Percentiles rank a stretch among this genome's conserved stretches.
phyloP scores from a whole-genome alignment of 139 green algal species.

The Chlorella sp. region DNA sequence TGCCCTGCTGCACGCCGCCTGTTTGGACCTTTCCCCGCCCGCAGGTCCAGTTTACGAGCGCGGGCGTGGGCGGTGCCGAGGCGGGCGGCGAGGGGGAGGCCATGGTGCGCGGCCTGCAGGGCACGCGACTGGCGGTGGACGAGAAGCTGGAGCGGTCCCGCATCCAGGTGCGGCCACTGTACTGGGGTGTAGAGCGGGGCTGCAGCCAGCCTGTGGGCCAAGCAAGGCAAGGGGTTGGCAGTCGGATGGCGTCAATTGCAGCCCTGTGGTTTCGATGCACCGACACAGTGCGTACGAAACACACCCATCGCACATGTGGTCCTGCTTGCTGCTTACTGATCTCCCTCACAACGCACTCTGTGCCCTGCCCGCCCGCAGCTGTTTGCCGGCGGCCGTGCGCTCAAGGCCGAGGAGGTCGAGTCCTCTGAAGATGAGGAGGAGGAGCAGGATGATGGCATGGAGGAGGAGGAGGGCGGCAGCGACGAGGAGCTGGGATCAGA shows the following conservation, averaged over 20 bases:
- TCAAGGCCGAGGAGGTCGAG: slow-evolving; percentile 27
- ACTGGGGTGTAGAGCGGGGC: not conserved
- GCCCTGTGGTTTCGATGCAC: no score
- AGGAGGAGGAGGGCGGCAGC: slow-evolving; percentile 31
- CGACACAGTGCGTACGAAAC: no score
- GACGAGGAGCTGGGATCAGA: slow-evolving; percentile 6
- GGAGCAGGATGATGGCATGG: slow-evolving; percentile 33
- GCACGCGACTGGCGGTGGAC: slow-evolving; percentile 72
- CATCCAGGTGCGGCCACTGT: slow-evolving; percentile 63
- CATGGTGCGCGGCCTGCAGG: slow-evolving; percentile 91
- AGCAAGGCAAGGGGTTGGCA: no score
- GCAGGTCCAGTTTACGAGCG: slow-evolving; percentile 68
- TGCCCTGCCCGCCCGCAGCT: not conserved
- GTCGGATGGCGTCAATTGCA: no score
- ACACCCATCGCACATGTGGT: no score
- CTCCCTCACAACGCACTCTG: no score
- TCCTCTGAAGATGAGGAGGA: slow-evolving; percentile 31
- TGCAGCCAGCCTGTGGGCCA: no score
- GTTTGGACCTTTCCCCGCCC: not conserved
- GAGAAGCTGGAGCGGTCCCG: slow-evolving; percentile 73
- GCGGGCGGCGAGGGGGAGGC: slow-evolving; percentile 66
- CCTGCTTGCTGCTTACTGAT: no score
- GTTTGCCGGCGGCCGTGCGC: slow-evolving; percentile 25
- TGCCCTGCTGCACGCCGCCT: not conserved
- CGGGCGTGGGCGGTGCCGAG: slow-evolving; percentile 18